These are phyloP conservation scores for Neckera pumila DNA, from an alignment of 225 moss, liverwort and hornwort species.

Conservation along the genomic window DNA sequence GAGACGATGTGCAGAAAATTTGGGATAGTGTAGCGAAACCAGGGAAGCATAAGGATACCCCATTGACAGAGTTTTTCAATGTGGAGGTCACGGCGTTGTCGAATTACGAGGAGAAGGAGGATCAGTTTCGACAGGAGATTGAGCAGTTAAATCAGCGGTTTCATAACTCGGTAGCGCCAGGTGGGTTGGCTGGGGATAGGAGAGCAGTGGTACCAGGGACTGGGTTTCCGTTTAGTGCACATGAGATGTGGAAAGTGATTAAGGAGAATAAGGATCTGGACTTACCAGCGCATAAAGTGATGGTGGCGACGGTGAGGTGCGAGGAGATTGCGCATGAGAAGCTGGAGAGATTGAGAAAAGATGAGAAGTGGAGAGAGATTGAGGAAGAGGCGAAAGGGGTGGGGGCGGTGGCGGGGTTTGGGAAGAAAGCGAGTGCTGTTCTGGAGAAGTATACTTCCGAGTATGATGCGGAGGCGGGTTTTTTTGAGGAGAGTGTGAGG, in stretches of 20 bases:
- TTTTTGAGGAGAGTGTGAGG: slow-evolving; percentile 79
- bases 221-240: slow-evolving; percentile 74
- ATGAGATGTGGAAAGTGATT: slow-evolving; percentile 79
- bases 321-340: slow-evolving; percentile 95
- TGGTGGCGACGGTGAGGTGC: slow-evolving; percentile 97
- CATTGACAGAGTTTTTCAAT: slow-evolving; percentile 74
- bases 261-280: slow-evolving; percentile 96
- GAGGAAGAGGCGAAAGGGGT: slow-evolving; percentile 29
- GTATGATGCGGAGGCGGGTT: slow-evolving; percentile 72
- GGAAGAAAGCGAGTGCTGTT: slow-evolving; percentile 41
- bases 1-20: slow-evolving; percentile 78
- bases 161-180: slow-evolving; percentile 69
- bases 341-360: slow-evolving; percentile 35
- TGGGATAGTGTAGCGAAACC: slow-evolving; percentile 91
- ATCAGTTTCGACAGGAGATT: slow-evolving; percentile 64
- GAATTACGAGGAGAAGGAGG: slow-evolving; percentile 85
- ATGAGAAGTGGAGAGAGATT: slow-evolving; percentile 58
- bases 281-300: slow-evolving; percentile 93
- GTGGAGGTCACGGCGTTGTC: slow-evolving; percentile 72
- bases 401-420: slow-evolving; percentile 47
- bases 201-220: slow-evolving; percentile 85
- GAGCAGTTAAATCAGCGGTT: slow-evolving; percentile 48
- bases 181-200: slow-evolving; percentile 86
- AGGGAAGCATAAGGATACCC: slow-evolving; percentile 32
- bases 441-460: slow-evolving; percentile 55